phyloP scores from a whole-genome alignment of 371 early-diverging fungal genomes.

The Mortierella sp. region DNA sequence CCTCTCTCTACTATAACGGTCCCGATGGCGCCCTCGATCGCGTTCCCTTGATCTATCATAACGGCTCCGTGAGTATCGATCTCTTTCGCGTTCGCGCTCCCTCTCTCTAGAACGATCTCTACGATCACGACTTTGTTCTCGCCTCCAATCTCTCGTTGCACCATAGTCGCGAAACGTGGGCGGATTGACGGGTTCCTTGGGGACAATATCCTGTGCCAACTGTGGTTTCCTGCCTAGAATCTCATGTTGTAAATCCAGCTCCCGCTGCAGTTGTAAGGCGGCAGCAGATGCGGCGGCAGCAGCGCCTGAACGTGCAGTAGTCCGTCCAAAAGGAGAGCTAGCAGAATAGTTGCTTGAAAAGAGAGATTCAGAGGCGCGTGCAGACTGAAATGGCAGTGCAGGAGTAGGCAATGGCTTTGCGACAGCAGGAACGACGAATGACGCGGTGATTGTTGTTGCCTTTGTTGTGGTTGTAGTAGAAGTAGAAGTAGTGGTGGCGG shows the following conservation, averaged over 20 bases:
- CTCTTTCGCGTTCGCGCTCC: constrained; percentile 36
- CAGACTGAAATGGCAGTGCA: constrained; percentile 48
- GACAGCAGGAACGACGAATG: constrained; percentile 43
- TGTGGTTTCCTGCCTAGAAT: constrained; percentile 47
- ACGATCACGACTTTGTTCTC: constrained; percentile 51
- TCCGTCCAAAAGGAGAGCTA: constrained; percentile 17
- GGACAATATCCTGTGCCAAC: constrained; percentile 44
- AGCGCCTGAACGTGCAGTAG: constrained; percentile 29
- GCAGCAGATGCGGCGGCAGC: constrained; percentile 49
- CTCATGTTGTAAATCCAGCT: constrained; percentile 48
- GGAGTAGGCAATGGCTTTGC: constrained; percentile 41
- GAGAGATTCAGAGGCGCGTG: constrained; percentile 45
- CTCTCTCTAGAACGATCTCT: constrained; percentile 46
- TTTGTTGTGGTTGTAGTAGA: constrained; percentile 14
- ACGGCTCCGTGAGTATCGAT: constrained; percentile 32
- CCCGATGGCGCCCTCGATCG: constrained; percentile 39
- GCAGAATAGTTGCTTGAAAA: constrained; percentile 26
- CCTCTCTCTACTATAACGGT: constrained; percentile 46
- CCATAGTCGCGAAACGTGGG: constrained; percentile 53
- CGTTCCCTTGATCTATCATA: constrained; percentile 46
- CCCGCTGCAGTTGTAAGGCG: constrained; percentile 39
- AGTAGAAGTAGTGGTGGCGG: neutral
- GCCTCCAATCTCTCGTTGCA: constrained; percentile 50
- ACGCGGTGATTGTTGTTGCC: constrained; percentile 33
- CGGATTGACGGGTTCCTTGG: constrained; percentile 43